Evolutionary conservation across 2,329 filamentous ascomycete species (phyloP).

Genomic region (Nemania abortiva): DNA sequence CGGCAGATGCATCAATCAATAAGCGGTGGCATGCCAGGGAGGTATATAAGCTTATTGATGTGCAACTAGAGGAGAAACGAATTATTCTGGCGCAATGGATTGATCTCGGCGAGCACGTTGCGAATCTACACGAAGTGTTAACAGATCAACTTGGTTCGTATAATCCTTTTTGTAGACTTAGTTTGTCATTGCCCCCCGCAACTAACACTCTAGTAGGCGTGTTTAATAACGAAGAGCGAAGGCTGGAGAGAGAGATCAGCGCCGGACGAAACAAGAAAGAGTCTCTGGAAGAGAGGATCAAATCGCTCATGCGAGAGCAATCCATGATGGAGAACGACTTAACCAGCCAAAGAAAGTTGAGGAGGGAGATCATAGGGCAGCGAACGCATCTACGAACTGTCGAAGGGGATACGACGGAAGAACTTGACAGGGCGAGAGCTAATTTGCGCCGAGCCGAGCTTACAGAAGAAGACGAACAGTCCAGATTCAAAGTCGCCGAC

Average conservation of each 20-base stretch:
- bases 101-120: not conserved
- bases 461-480: not conserved
- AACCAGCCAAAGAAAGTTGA: not conserved
- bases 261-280: slow-evolving; percentile 1
- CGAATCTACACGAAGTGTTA: not conserved
- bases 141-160: slow-evolving; percentile 1
- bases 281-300: slow-evolving; percentile 1
- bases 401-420: not conserved
- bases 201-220: not conserved
- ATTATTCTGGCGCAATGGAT: not conserved
- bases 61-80: not conserved
- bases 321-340: not conserved
- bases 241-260: not conserved
- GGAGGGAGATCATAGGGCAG: not conserved
- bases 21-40: not conserved
- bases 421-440: not conserved
- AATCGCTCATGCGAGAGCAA: not conserved
- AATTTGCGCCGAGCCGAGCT: not conserved
- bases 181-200: not conserved
- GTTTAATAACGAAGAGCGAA: not conserved
- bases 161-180: not conserved
- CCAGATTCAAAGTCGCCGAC: not conserved
- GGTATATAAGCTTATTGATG: not conserved
- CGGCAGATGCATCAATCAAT: not conserved
- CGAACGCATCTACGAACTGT: not conserved